Percentiles rank a stretch among this genome's conserved stretches.
These are phyloP conservation scores for Phylloboletellus chloephorus DNA, from an alignment of 1,284 basidiomycete genomes.

Conservation along the genomic window DNA sequence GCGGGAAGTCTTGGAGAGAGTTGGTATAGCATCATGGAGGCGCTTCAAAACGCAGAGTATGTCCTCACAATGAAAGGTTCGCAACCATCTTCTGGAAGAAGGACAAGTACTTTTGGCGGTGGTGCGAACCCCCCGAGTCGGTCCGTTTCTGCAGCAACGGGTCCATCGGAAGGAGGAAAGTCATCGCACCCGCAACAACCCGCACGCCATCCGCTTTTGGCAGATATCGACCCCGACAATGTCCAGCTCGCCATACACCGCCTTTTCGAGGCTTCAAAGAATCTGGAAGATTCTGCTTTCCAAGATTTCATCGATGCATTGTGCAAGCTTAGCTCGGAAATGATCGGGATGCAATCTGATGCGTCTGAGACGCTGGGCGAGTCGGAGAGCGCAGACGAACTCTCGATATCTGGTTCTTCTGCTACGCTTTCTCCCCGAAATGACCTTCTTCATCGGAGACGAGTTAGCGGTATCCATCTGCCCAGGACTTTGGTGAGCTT, in stretches of 20 bases:
- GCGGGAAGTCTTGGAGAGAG: constrained; percentile 80
- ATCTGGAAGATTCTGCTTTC: constrained; percentile 80
- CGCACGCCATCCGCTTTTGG: constrained; percentile 53
- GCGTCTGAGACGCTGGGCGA: constrained; percentile 29
- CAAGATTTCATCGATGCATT: constrained; percentile 76
- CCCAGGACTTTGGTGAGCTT: constrained; percentile 65
- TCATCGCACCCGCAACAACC: constrained; percentile 14
- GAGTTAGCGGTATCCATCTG: constrained; percentile 82
- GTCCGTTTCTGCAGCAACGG: constrained; percentile 32
- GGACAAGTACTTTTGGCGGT: constrained; percentile 36
- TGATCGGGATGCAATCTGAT: constrained; percentile 79
- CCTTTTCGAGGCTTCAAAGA: constrained; percentile 79
- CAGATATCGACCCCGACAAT: constrained; percentile 73
- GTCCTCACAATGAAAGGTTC: constrained; percentile 64
- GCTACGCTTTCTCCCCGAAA: constrained; percentile 38
- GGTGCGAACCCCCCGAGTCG: constrained; percentile 32
- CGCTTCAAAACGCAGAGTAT: constrained; percentile 89
- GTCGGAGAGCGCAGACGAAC: constrained; percentile 40
- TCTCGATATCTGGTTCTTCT: constrained; percentile 29
- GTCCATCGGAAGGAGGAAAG: constrained; percentile 22
- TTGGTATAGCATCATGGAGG: constrained; percentile 90
- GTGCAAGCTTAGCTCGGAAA: constrained; percentile 81
- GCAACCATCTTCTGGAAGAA: constrained; percentile 25
- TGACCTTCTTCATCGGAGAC: constrained; percentile 53
- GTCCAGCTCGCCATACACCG: constrained; percentile 70